phyloP scores from a whole-genome alignment of 2,329 filamentous ascomycete genomes.

The Trichoderma cornu-damae region DNA sequence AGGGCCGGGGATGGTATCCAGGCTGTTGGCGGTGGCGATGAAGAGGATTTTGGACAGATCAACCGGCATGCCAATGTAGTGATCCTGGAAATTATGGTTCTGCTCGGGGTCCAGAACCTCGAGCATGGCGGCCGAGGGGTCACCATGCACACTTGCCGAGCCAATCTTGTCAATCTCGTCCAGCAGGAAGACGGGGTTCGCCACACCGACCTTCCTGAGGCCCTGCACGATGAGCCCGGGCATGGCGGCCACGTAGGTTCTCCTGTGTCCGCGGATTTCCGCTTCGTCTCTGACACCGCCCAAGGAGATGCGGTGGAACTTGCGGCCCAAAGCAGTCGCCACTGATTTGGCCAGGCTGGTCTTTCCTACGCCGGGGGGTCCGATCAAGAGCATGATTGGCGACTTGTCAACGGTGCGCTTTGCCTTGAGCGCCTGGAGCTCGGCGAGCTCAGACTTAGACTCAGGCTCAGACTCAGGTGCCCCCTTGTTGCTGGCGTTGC shows the following conservation, averaged over 20 bases:
- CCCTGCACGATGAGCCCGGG: conserved; percentile 91
- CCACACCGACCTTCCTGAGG: conserved; percentile 88
- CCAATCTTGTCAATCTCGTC: conserved; percentile 99
- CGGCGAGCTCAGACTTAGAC: conserved; percentile 47
- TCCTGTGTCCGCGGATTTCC: conserved; percentile 88
- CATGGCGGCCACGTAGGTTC: conserved; percentile 99
- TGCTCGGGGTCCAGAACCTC: conserved; percentile 97
- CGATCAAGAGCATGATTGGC: conserved; percentile 87
- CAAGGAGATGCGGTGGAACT: conserved; percentile 95
- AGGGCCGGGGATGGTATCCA: conserved; percentile 93
- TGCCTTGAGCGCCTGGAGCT: conserved; percentile 69
- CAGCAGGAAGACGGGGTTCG: conserved; percentile 90
- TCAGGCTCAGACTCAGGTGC: conserved; percentile 33
- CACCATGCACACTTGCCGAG: conserved; percentile 84
- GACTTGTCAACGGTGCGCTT: conserved; percentile 92
- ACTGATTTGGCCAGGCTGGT: conserved; percentile 92
- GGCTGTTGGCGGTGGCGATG: conserved; percentile 90
- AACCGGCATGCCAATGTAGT: conserved; percentile 93
- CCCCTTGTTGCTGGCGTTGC: conserved; percentile 16
- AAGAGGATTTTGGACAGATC: conserved; percentile 96
- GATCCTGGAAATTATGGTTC: conserved; percentile 90
- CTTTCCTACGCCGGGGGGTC: conserved; percentile 92
- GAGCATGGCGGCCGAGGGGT: conserved; percentile 94
- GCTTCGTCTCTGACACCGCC: conserved; percentile 95
- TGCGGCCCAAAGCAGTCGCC: conserved; percentile 82